Evolutionary conservation across 495 filamentous ascomycete species (phyloP), one percentile per base, ranked within the genome.

Genomic region (Podospora pseudopauciseta): DNA sequence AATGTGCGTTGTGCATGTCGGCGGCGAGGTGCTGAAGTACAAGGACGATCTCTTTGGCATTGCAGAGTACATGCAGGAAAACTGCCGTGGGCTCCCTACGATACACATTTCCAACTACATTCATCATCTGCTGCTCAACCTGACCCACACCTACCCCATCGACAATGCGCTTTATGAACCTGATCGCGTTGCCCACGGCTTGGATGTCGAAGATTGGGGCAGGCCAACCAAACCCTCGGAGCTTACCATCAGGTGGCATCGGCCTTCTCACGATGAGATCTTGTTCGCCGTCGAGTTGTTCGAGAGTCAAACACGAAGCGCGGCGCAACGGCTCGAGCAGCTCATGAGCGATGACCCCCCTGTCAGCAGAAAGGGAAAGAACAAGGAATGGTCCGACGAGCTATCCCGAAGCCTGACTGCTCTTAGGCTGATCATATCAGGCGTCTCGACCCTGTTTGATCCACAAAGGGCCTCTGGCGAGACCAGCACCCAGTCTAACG

Each of bases 321-420:
- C 85, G 3, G 76, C 79, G 34, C 66, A 77, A 65, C 86, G 89
- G 44, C 80, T 99, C 1, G 84, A 83, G 56, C 86, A 89, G 39
- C 83, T 99, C 44, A 96, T 92, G 65, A 86, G 90, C 68, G 90
- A 92, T 49, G 86, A 88, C 34, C 92, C 94, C 4, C 89, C 85
- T n/a, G 88, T 97, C 32, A 97, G 94, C 77, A 86, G 94, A 57
- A 93, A 96, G 72, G 95, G 95, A 57, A 96, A 91, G 74, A 95
- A 94, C 64, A 98, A 98, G 78, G 94, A 96, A 71, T 99, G 95
- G 95, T 97, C 94, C 0, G 95, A 99, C 78, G 96, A 98, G 78
- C 89, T 97, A 34, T 92, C 93, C 4, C 82, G 95, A 66, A 96
- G 96, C 76, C 78, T 99, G 60, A 90, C 92, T 3, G 90, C 97